Percentiles rank a stretch among this genome's conserved stretches.
Evolutionary conservation across 495 filamentous ascomycete species (phyloP).

Genomic region (Xylaria nigripes): DNA sequence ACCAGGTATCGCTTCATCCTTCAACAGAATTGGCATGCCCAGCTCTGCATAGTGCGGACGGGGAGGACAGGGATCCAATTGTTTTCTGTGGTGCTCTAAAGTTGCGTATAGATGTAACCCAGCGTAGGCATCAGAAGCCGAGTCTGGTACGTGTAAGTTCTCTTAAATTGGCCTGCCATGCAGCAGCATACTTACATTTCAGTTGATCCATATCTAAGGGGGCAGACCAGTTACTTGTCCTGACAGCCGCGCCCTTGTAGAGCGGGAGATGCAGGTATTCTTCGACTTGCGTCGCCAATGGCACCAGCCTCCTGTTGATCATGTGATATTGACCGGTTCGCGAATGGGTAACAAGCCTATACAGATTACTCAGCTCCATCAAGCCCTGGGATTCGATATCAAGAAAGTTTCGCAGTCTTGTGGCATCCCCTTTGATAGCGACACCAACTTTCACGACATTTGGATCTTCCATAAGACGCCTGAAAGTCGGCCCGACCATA

Average conservation of each 20-base stretch:
- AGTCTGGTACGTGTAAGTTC: slow-evolving; percentile 44
- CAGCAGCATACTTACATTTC: slow-evolving; percentile 49
- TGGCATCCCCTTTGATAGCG: slow-evolving; percentile 62
- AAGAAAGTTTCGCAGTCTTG: slow-evolving; percentile 58
- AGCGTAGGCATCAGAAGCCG: slow-evolving; percentile 77
- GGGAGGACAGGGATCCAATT: slow-evolving; percentile 60
- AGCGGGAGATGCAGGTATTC: slow-evolving; percentile 69
- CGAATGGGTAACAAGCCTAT: slow-evolving; percentile 62
- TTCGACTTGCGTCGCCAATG: slow-evolving; percentile 58
- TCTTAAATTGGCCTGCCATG: not conserved
- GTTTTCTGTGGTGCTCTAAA: slow-evolving; percentile 57
- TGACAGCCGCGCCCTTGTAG: slow-evolving; percentile 59
- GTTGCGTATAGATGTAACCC: slow-evolving; percentile 62
- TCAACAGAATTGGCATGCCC: slow-evolving; percentile 50
- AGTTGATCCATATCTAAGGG: slow-evolving; percentile 57
- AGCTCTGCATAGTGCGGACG: slow-evolving; percentile 59
- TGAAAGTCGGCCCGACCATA: slow-evolving; percentile 62
- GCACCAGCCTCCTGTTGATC: slow-evolving; percentile 59
- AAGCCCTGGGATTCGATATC: slow-evolving; percentile 54
- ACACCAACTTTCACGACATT: slow-evolving; percentile 73
- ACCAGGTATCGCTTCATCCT: slow-evolving; percentile 27
- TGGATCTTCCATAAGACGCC: slow-evolving; percentile 60
- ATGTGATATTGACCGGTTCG: slow-evolving; percentile 35
- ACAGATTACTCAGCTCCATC: slow-evolving; percentile 74
- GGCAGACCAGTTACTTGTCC: slow-evolving; percentile 63